phyloP scores from a whole-genome alignment of 2,329 filamentous ascomycete species.

The Didymella pomorum region DNA sequence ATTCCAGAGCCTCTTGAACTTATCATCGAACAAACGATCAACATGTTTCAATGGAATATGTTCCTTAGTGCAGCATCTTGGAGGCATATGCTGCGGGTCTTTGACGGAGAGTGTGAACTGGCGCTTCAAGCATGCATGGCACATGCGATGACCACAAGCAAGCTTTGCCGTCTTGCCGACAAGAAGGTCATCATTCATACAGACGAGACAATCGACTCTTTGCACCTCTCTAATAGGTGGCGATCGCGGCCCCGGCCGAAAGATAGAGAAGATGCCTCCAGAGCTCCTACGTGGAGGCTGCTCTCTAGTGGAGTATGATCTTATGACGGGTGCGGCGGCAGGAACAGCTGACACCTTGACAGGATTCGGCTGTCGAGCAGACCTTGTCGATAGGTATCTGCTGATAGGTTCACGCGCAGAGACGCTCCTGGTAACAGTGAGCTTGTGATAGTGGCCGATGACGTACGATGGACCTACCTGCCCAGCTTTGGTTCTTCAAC shows the following conservation, averaged over 20 bases:
- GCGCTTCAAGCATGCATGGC: slow-evolving; percentile 75
- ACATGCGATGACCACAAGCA: slow-evolving; percentile 83
- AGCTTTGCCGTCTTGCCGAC: slow-evolving; percentile 72
- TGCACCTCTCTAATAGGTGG: slow-evolving; percentile 39
- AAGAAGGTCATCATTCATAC: slow-evolving; percentile 72
- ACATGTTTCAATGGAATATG: slow-evolving; percentile 80
- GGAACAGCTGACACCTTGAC: slow-evolving; percentile 37
- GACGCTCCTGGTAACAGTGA: slow-evolving; percentile 36
- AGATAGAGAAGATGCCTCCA: slow-evolving; percentile 46
- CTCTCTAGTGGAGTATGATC: slow-evolving; percentile 40
- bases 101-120: slow-evolving; percentile 78
- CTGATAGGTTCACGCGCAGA: slow-evolving; percentile 45
- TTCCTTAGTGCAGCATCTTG: slow-evolving; percentile 77
- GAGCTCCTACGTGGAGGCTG: slow-evolving; percentile 43
- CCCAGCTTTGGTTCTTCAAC: slow-evolving; percentile 42
- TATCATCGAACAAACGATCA: slow-evolving; percentile 73
- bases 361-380: slow-evolving; percentile 42
- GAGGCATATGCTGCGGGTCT: slow-evolving; percentile 84
- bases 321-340: slow-evolving; percentile 32
- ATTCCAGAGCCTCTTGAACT: slow-evolving; percentile 83
- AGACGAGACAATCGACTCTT: slow-evolving; percentile 73
- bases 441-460: slow-evolving; percentile 8
- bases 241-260: slow-evolving; percentile 37
- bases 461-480: slow-evolving; percentile 33
- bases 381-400: slow-evolving; percentile 39